Percentiles rank a stretch among this genome's conserved stretches.
Evolutionary conservation across 73 alveolate species (phyloP).

Genomic region (Tetrahymena malaccensis): DNA sequence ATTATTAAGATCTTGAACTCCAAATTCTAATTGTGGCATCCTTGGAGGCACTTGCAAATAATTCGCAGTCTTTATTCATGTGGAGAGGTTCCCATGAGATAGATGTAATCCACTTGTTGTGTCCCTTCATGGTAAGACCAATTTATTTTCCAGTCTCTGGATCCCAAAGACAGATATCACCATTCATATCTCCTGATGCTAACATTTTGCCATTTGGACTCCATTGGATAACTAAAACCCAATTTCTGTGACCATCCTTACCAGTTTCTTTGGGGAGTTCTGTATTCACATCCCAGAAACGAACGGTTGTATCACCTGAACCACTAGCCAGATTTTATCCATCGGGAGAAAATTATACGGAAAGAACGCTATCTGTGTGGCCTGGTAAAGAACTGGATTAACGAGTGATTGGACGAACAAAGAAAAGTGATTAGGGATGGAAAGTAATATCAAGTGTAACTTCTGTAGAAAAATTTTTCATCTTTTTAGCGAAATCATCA

Average conservation of each 20-base stretch:
- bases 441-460: slow-evolving; percentile 58
- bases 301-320: slow-evolving; percentile 97
- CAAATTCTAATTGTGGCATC: slow-evolving; percentile 91
- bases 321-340: slow-evolving; percentile 90
- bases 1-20: slow-evolving; percentile 75
- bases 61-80: slow-evolving; percentile 65
- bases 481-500: not conserved
- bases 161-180: slow-evolving; percentile 80
- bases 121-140: slow-evolving; percentile 81
- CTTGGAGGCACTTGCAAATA: slow-evolving; percentile 70
- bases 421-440: slow-evolving; percentile 96
- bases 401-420: slow-evolving; percentile 97
- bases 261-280: slow-evolving; percentile 90
- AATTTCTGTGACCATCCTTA: slow-evolving; percentile 72
- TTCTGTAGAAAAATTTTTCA: slow-evolving; percentile 8
- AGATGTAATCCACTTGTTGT: slow-evolving; percentile 89
- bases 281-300: slow-evolving; percentile 97
- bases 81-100: slow-evolving; percentile 97
- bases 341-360: slow-evolving; percentile 70
- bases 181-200: slow-evolving; percentile 89
- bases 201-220: slow-evolving; percentile 78
- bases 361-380: slow-evolving; percentile 90
- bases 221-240: slow-evolving; percentile 79
- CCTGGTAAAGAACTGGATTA: slow-evolving; percentile 97
- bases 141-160: slow-evolving; percentile 62